Evolutionary conservation across 345 rosid species (phyloP).

Genomic region (Aegle marmelos): DNA sequence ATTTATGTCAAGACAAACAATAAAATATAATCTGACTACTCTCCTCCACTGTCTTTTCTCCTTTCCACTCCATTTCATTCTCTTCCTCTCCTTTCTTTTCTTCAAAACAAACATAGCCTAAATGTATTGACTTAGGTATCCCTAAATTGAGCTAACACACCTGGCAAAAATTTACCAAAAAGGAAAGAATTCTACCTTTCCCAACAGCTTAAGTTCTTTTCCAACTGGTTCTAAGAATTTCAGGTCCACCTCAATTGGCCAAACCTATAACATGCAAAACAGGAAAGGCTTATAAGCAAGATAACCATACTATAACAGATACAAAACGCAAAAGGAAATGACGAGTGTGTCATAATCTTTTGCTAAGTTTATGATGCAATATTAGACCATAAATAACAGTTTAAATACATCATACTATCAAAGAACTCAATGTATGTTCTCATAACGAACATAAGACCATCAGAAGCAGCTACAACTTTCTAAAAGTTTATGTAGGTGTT

Average conservation of each 20-base stretch:
- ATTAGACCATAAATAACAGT: background rate
- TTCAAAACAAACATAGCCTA: too few relatives aligned
- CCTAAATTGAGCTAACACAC: background rate
- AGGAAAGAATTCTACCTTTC: slow-evolving; percentile 51
- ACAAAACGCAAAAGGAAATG: background rate
- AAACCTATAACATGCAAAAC: slow-evolving; percentile 48
- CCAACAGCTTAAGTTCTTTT: slow-evolving; percentile 69
- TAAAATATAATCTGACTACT: too few relatives aligned
- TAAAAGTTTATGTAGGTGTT: background rate
- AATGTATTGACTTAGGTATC: background rate
- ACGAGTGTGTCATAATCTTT: background rate
- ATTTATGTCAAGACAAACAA: too few relatives aligned
- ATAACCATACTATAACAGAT: background rate
- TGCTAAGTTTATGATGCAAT: background rate
- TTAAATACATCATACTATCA: background rate
- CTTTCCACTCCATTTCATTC: too few relatives aligned
- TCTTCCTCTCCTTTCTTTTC: too few relatives aligned
- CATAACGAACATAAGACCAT: background rate
- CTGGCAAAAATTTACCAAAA: background rate
- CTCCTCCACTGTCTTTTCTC: too few relatives aligned
- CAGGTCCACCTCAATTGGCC: slow-evolving; percentile 82
- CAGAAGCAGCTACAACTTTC: background rate
- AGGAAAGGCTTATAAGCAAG: background rate
- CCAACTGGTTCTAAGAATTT: slow-evolving; percentile 81
- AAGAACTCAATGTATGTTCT: background rate